Evolutionary conservation across 306 rosid species (phyloP), one percentile per base, ranked within the genome.

Genomic region (Cicer chorassanicum): DNA sequence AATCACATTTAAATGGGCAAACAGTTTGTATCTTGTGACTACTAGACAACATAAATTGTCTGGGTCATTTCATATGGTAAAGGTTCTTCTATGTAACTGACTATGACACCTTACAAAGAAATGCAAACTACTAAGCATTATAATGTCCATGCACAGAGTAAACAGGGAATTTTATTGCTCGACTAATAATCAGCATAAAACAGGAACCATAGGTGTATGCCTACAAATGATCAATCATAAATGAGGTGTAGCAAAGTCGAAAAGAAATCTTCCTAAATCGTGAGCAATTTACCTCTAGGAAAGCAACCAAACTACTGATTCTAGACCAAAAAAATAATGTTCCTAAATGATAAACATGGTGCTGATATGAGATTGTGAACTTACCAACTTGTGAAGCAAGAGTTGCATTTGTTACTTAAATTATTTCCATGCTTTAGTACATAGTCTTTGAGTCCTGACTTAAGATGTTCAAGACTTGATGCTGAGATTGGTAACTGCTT

Each of bases 361-460:
- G 70, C 34, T 61, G 45, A 54, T 50, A 66, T 65, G 69, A 82
- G 82, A 62, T 63, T 7, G 49, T 68, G 73, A 80, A 84, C 76
- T 60, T 89, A 88, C 97, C 81, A 49, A 83, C 69, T 88, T 40
- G 86, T 77, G 72, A 88, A 89, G 86, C 98, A 90, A 48, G 89
- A 79, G 65, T 49, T 78, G 41, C 97, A 92, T 49, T 65, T 48
- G 68, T 77, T 69, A 41, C 74, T 67, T 67, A 84, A 81, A 64
- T 63, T 81, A 64, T 87, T 87, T 82, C 88, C 91, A 81, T 90
- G 96, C 93, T 81, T 90, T 29, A 82, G 81, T 79, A 84, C 90
- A 68, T 90, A 94, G 77, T 86, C 92, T 81, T 84, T 85, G 62
- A 90, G 80, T 82, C 99, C 96, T 9, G 88, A 90, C 82, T 79